phyloP scores from a whole-genome alignment of 2,329 filamentous ascomycete species.

The Corinectria fuckeliana region DNA sequence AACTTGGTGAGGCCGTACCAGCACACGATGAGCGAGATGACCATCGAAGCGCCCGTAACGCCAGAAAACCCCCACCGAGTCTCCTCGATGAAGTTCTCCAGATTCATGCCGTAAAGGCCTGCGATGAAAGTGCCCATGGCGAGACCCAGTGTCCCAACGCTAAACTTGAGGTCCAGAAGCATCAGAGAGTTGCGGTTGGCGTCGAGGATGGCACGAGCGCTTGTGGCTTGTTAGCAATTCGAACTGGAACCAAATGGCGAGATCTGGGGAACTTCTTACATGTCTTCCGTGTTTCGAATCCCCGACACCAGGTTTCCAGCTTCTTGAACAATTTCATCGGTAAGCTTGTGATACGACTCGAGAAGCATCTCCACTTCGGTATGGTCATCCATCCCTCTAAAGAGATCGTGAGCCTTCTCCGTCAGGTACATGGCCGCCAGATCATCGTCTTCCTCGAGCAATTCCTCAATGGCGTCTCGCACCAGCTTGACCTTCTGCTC shows the following conservation, averaged over 20 bases:
- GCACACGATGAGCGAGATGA: constrained; percentile 79
- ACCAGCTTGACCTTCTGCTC: constrained; percentile 96
- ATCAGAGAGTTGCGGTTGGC: constrained; percentile 98
- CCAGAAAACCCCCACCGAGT: constrained; percentile 83
- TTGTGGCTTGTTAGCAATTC: constrained; percentile 47
- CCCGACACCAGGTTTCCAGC: constrained; percentile 91
- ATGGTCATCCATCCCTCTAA: constrained; percentile 82
- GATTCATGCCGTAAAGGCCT: constrained; percentile 99
- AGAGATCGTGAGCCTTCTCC: constrained; percentile 78
- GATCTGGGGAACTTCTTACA: constrained; percentile 63
- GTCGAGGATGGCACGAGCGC: constrained; percentile 94
- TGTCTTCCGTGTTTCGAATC: constrained; percentile 97
- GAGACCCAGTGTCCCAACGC: constrained; percentile 91
- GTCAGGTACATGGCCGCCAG: constrained; percentile 93
- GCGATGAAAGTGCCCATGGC: constrained; percentile 94
- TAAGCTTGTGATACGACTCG: constrained; percentile 97
- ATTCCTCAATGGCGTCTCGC: constrained; percentile 90
- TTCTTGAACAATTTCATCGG: constrained; percentile 96
- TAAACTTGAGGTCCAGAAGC: constrained; percentile 96
- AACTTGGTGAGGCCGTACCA: constrained; percentile 84
- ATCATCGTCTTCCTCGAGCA: constrained; percentile 96
- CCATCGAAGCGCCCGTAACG: constrained; percentile 73
- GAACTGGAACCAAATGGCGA: neutral
- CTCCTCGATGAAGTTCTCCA: constrained; percentile 98
- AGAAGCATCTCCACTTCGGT: constrained; percentile 97